Base-by-base conservation (phyloP, 2,329 filamentous ascomycete genomes). In the Penicillium sp. region DNA sequence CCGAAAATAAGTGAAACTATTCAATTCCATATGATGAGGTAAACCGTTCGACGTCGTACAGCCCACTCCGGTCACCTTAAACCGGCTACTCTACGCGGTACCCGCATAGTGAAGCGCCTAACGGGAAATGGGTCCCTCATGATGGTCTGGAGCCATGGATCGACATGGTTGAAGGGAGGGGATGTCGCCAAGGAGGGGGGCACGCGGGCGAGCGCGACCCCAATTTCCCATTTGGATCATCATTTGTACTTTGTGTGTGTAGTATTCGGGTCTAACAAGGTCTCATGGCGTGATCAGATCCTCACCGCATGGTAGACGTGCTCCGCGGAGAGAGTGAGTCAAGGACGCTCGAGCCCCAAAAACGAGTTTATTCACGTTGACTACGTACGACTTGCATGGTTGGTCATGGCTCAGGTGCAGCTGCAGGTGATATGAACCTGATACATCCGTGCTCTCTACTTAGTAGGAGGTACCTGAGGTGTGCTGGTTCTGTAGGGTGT, bases 341-440 rank as follows among this genome's bases (percentile, higher is more conserved):
- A 26, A 26, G 27, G 14, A 27, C 50, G 54, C 50, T 48, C 52
- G 55, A 60, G 51, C 58, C 48, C 44, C 27, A 53, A 35, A 47
- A 44, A 9, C 43, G 37, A 44, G 46, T 43, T 60, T 57, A 52
- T 58, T 55, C 58, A 55, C 35, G 19, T 19, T 19, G 42, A 19
- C 19, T 25, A 21, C 16, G 13, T 33, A 56, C 44, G 43, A 25
- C 49, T 33, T 52, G 54, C 42, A 49, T 37, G 43, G 35, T 42
- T 37, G 43, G 35, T 42, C 31, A 48, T 19, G 23, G 46, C 26
- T n/a, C n/a, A 19, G 10, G 39, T 42, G 33, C 39, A 43, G 23
- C 55, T 50, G 55, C 55, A 53, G 45, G 50, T 57, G 48, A 45
- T 46, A 46, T 53, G 61, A 57, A 57, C 58, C 58, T 61, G 54